Base-by-base conservation (phyloP, 2,329 filamentous ascomycete genomes). In the Sporothrix curviconia region DNA sequence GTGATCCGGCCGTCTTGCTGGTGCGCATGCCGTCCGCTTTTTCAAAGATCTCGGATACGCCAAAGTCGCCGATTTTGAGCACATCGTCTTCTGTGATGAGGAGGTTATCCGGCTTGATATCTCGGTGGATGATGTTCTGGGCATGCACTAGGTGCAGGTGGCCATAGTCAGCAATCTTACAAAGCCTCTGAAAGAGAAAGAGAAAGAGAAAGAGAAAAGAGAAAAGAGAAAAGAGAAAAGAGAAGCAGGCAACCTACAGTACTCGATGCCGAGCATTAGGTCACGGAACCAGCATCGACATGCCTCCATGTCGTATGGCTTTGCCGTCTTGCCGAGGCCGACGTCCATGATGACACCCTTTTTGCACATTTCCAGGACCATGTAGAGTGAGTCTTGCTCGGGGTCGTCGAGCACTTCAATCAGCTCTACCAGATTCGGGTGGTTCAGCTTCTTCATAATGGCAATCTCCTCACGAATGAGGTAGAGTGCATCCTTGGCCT, bases 341-440 rank as follows among this genome's bases (percentile, higher is more conserved):
- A 99, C 90, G 67, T 92, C 92, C 92, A 97, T 97, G 53, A 96
- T 83, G 22, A 96, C 92, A 1, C 94, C 94, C 70, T 96, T 96
- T 68, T 95, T 94, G 76, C 94, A 99, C 90, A 96, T 95, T 71
- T 99, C 94, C 71, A 99, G 81, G 22, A 99, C 94, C 90, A 99
- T 97, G 74, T 96, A 99, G 12, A 99, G 75, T 3, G 92, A 96
- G 71, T 99, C 94, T 68, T 96, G 91, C 49, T 92, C 86, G 0
- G 94, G 92, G 68, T 97, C 94, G 69, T 97, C 94, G 53, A 99
- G 77, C 3, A 99, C 94, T 72, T 99, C 94, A 63, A 95, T 90
- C 52, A 99, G 76, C 46, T 88, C 85, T 14, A 97, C 92, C n/a
- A 99, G 77, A 67, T 97, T 99, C 28, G 85, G 87, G 68, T 99